phyloP scores from a whole-genome alignment of 2,329 filamentous ascomycete species.

The Alternaria burnsii region DNA sequence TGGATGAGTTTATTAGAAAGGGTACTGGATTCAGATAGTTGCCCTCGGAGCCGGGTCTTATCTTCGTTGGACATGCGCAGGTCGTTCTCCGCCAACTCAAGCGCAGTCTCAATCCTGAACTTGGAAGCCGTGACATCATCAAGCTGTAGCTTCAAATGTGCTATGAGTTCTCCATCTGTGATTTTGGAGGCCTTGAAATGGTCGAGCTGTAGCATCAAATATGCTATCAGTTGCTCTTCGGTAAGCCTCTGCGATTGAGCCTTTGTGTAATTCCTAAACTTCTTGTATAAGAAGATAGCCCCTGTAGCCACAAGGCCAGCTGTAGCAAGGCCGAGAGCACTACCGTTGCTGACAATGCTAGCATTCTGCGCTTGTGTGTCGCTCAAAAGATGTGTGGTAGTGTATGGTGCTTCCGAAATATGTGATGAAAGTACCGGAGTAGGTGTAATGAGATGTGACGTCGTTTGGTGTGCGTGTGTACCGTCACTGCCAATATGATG shows the following conservation, averaged over 20 bases:
- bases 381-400: neutral
- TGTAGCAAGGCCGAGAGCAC: neutral
- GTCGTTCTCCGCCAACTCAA: neutral
- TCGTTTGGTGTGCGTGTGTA: neutral
- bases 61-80: neutral
- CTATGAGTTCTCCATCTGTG: neutral
- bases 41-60: neutral
- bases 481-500: neutral
- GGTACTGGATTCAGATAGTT: neutral
- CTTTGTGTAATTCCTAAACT: neutral
- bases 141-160: neutral
- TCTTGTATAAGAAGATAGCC: neutral
- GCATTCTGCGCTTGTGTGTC: neutral
- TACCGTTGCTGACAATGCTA: no score
- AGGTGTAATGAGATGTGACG: neutral
- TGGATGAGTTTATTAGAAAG: neutral
- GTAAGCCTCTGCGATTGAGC: neutral
- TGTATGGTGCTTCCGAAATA: neutral
- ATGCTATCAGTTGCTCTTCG: neutral
- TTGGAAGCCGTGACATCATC: neutral
- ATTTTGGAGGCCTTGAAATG: neutral
- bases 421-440: neutral
- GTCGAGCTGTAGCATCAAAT: neutral
- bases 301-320: neutral
- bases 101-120: neutral